Evolutionary conservation across 306 rosid genomes (phyloP), one percentile per base, ranked within the genome.

Genomic region (Corylus americana): DNA sequence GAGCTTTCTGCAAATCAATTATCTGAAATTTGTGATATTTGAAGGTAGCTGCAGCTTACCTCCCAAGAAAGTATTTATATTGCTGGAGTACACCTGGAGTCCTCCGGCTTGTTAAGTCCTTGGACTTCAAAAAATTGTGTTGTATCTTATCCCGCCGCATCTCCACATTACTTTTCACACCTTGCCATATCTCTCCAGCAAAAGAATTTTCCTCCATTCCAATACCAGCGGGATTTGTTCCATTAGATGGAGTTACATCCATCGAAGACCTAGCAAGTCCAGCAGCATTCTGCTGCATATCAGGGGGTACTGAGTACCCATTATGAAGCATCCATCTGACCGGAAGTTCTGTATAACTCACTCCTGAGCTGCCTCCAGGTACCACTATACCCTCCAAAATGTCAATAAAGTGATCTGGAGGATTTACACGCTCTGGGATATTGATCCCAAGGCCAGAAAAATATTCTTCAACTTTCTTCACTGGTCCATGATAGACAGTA

Each of bases 331-430:
- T 91, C 99, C 99, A 95, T 88, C 87, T 89, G 80, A 95, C 54
- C 9, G 99, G 99, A 10, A 95, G 92, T 37, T 90, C 96, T 71
- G 78, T 79, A 75, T 89, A 85, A 80, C 82, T 87, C 31, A 91
- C 78, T 69, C 86, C 88, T 55, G 91, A 80, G 62, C 77, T 84
- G 86, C 84, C 87, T 77, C 81, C 85, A 13, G 92, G 88, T 59
- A 70, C 77, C 25, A 77, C 76, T 44, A 95, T 85, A 75, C 98
- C 98, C 89, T 93, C 99, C 87, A 95, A 84, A 84, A 95, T 85
- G 88, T 95, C 99, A 73, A 95, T 95, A 79, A 85, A 91, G 88
- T 88, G 79, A 78, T 95, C 99, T 66, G 99, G 99, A 81, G 99
- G 99, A 82, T 91, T 95, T 11, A 93, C 87, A 14, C 97, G 86